A percentile compares a stretch with the other conserved stretches of the same genome.
Conservation (phyloP, 306 rosid species). For the Prinsepia uniflora region DNA sequence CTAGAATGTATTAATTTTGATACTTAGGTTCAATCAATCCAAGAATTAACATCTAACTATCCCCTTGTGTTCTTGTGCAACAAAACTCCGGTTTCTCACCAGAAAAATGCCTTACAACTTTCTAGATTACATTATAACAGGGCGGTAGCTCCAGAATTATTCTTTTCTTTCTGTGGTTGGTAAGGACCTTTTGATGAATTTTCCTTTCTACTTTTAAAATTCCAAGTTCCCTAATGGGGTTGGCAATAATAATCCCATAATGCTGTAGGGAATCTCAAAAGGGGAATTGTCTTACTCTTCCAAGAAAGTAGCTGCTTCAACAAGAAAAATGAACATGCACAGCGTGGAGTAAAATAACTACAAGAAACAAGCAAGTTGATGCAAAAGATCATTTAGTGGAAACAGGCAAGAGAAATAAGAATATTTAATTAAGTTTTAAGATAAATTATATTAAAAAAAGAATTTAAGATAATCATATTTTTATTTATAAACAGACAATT, state of each 20-base stretch:
- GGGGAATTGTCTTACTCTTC: conserved; percentile 3
- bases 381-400: conserved; percentile 21
- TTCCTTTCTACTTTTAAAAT: neutral
- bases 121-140: neutral
- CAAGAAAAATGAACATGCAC: neutral
- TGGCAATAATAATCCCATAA: conserved; percentile 10
- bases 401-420: neutral
- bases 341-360: conserved; percentile 1
- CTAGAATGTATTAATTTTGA: neutral
- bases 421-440: conserved; percentile 1
- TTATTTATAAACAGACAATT: neutral
- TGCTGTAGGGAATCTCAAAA: conserved; percentile 26
- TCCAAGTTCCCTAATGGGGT: neutral
- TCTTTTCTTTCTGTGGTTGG: conserved; percentile 3
- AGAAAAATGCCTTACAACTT: neutral
- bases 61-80: neutral
- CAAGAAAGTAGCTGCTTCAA: conserved; percentile 6
- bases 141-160: neutral
- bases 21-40: neutral
- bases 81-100: neutral
- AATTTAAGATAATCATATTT: neutral
- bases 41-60: neutral
- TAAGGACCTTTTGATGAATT: neutral
- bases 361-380: conserved; percentile 16
- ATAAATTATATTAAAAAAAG: too few species aligned